A percentile compares a stretch with the other conserved stretches of the same genome.
phyloP scores from a whole-genome alignment of 306 rosid genomes.

The Ammopiptanthus mongolicus region DNA sequence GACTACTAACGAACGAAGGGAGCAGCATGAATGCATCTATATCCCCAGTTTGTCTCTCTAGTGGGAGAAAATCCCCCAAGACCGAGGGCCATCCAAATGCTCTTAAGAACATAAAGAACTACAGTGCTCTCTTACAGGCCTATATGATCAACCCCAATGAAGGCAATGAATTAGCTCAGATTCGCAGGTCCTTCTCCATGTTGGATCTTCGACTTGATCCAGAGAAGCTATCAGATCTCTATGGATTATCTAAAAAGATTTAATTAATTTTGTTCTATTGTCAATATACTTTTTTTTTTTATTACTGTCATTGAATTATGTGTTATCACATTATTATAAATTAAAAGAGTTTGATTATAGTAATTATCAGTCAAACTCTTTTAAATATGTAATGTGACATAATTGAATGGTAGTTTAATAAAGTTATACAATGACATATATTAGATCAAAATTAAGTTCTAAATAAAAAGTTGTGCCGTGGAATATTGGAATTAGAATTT shows the following conservation, averaged over 20 bases:
- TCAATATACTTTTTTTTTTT: neutral
- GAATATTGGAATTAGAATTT: neutral
- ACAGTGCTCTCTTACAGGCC: constrained; percentile 45
- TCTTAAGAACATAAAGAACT: constrained; percentile 46
- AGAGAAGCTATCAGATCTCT: constrained; percentile 4
- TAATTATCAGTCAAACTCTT: neutral
- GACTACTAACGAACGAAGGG: constrained; percentile 4
- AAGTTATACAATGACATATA: neutral
- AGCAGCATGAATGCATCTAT: constrained; percentile 30
- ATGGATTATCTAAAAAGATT: constrained; percentile 9
- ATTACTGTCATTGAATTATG: neutral
- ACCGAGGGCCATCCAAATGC: constrained; percentile 55
- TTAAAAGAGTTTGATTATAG: neutral
- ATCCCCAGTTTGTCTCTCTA: constrained; percentile 31
- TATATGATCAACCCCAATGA: constrained; percentile 42
- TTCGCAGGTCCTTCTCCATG: constrained; percentile 36
- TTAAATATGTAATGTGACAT: neutral
- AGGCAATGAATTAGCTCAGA: constrained; percentile 23
- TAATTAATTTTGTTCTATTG: neutral
- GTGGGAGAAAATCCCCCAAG: constrained; percentile 30
- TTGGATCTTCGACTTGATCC: constrained; percentile 37
- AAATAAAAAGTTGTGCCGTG: constrained; percentile 17
- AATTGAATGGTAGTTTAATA: neutral
- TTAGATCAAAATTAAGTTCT: neutral
- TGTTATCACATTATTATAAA: neutral